Base-by-base conservation (phyloP, 495 filamentous ascomycete species). In the Xylaria cubensis region DNA sequence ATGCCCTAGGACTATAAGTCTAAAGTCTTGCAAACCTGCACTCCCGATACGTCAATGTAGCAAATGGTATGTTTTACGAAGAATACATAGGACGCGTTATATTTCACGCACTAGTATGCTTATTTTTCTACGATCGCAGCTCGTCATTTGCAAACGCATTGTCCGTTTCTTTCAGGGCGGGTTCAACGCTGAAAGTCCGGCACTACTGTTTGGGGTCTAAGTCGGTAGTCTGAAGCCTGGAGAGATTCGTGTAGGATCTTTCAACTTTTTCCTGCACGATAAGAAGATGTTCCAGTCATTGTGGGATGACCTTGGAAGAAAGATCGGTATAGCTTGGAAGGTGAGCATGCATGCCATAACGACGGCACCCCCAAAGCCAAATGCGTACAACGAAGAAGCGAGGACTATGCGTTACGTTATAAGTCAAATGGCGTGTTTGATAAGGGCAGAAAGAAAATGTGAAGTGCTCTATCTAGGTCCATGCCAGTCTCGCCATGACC, bases 281-380 rank as follows among this genome's bases (percentile, higher is more conserved):
- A 44, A 73, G 42, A 71, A 72, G 59, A 86, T 80, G 26, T 86
- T 88, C 71, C 75, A 81, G 67, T 79, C 73, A 58, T 75, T 90
- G 72, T 90, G 88, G 88, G 76, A 83, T 12, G 74, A 85, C 69
- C 82, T 90, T 64, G 82, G 82, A n/a, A 72, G 71, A 29, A 82
- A 82, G 70, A 84, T 83, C n/a, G 85, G 81, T 3, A 84, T 82
- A 39, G 76, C 77, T 70, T 86, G 84, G 80, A 70, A 67, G 34
- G 74, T 76, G 53, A 50, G 46, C 48, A 41, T 61, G 66, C 39
- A 48, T 17, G 59, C 24, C 15, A 39, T 32, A 48, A 48, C n/a
- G 29, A 29, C 48, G 19, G 32, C 48, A 0, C 48, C 65, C n/a
- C 65, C 65, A 2, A 68, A 68, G 46, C 65, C 65, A 4, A 68